Percentiles rank a stretch among this genome's conserved stretches.
These are phyloP conservation scores for Sphagnum magellanicum DNA, from an alignment of 228 moss, liverwort and hornwort genomes.

Conservation along the genomic window DNA sequence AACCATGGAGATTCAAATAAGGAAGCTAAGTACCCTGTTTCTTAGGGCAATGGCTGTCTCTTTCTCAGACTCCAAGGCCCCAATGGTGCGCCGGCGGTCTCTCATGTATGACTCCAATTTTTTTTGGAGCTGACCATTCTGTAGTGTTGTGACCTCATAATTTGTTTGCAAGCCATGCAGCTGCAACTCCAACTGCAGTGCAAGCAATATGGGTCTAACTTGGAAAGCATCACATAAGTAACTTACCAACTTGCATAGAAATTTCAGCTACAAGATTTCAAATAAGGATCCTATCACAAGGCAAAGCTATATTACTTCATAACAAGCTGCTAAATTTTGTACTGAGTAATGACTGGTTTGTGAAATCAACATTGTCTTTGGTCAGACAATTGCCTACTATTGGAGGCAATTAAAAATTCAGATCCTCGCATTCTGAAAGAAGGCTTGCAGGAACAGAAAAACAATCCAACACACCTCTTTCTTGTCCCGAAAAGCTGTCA, in stretches of 20 bases:
- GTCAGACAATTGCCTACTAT: background rate
- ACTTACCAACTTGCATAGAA: no score
- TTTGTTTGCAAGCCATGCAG: slow-evolving; percentile 16
- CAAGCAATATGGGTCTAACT: background rate
- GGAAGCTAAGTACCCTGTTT: slow-evolving; percentile 20
- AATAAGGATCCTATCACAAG: slow-evolving; percentile 2
- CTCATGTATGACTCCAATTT: slow-evolving; percentile 38
- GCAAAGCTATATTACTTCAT: slow-evolving; percentile 3
- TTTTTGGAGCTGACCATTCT: slow-evolving; percentile 31
- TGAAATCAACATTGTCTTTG: background rate
- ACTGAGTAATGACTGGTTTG: slow-evolving; percentile 2
- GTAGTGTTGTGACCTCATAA: slow-evolving; percentile 22
- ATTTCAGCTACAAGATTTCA: background rate
- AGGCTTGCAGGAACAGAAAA: no score
- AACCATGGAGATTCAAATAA: background rate
- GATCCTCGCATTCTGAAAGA: no score
- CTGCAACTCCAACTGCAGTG: slow-evolving; percentile 36
- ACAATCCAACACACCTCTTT: slow-evolving; percentile 26
- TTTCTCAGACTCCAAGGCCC: slow-evolving; percentile 27
- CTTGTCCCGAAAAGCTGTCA: slow-evolving; percentile 46
- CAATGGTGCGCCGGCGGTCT: slow-evolving; percentile 41
- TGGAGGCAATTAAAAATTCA: no score
- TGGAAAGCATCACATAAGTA: no score
- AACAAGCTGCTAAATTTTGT: background rate
- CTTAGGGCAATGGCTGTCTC: slow-evolving; percentile 30